A percentile compares a stretch with the other conserved stretches of the same genome.
phyloP scores from a whole-genome alignment of 2,329 filamentous ascomycete species.

The Microdochium paspali region DNA sequence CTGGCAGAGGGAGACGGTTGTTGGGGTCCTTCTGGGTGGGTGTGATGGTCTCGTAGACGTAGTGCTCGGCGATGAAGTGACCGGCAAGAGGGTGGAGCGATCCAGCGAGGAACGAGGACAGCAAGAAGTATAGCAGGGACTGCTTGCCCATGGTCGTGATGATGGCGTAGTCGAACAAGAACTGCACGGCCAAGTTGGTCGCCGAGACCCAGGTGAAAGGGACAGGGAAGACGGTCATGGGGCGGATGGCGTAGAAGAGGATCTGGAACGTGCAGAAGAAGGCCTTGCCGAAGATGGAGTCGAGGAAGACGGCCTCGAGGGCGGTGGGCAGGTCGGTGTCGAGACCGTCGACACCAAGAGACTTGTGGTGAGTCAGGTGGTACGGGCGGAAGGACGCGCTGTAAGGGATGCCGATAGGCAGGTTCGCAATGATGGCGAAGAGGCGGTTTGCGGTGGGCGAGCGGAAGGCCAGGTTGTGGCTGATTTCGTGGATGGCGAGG shows the following conservation, averaged over 20 bases:
- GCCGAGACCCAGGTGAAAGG: constrained; percentile 79
- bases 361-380: constrained; percentile 98
- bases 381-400: constrained; percentile 95
- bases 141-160: constrained; percentile 50
- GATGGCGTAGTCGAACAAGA: constrained; percentile 67
- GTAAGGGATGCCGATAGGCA: constrained; percentile 93
- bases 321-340: constrained; percentile 93
- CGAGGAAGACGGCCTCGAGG: constrained; percentile 83
- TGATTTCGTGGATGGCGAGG: constrained; percentile 97
- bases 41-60: constrained; percentile 62
- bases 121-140: constrained; percentile 71
- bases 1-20: constrained; percentile 62
- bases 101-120: constrained; percentile 88
- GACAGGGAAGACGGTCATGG: constrained; percentile 87
- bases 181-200: constrained; percentile 70
- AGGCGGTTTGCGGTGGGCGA: constrained; percentile 72
- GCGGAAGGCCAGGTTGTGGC: constrained; percentile 90
- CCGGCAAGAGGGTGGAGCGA: constrained; percentile 89
- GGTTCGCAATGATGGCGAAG: constrained; percentile 85
- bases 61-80: constrained; percentile 98
- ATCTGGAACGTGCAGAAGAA: constrained; percentile 99
- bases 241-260: constrained; percentile 93
- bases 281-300: constrained; percentile 90
- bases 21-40: constrained; percentile 45
- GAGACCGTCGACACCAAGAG: constrained; percentile 87